Percentiles rank a stretch among this genome's conserved stretches.
Evolutionary conservation across 768 basidiomycete genomes (phyloP).

Genomic region (Epithele typhae): DNA sequence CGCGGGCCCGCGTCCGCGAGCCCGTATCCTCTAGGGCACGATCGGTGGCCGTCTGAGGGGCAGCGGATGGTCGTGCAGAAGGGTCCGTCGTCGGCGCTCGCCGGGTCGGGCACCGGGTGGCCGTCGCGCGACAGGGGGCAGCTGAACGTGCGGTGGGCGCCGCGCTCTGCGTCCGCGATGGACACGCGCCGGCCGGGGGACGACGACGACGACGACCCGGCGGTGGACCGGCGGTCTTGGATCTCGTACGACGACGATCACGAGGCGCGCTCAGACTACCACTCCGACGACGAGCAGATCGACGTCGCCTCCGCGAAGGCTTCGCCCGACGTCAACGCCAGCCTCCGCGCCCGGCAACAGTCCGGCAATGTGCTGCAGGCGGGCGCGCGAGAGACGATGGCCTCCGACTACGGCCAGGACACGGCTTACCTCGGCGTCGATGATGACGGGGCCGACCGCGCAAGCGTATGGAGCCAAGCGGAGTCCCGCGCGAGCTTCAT

Average conservation of each 20-base stretch:
- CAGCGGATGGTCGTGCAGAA: background rate
- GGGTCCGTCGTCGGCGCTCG: constrained; percentile 3
- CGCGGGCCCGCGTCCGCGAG: constrained; percentile 13
- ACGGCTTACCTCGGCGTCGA: constrained; percentile 13
- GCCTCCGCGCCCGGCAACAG: background rate
- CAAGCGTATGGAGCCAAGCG: constrained; percentile 39
- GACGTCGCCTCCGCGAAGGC: background rate
- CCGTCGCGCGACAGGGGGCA: constrained; percentile 12
- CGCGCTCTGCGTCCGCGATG: too few species aligned
- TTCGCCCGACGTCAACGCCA: background rate
- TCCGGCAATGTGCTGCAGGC: background rate
- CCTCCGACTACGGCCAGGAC: constrained; percentile 13
- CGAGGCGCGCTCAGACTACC: constrained; percentile 10
- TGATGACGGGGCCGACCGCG: constrained; percentile 33
- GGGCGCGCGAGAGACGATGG: constrained; percentile 8
- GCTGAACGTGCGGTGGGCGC: too few species aligned
- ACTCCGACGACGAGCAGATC: constrained; percentile 7
- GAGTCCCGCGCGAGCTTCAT: constrained; percentile 46
- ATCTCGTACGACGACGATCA: constrained; percentile 18
- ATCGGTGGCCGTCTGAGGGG: constrained; percentile 7
- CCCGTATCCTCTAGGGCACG: constrained; percentile 12
- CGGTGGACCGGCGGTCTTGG: constrained; percentile 2
- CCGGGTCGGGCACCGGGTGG: constrained; percentile 1
- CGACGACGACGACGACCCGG: constrained; percentile 1
- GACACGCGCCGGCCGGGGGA: background rate